Conservation (phyloP, 768 basidiomycete species). For the Favolaschia claudopus region DNA sequence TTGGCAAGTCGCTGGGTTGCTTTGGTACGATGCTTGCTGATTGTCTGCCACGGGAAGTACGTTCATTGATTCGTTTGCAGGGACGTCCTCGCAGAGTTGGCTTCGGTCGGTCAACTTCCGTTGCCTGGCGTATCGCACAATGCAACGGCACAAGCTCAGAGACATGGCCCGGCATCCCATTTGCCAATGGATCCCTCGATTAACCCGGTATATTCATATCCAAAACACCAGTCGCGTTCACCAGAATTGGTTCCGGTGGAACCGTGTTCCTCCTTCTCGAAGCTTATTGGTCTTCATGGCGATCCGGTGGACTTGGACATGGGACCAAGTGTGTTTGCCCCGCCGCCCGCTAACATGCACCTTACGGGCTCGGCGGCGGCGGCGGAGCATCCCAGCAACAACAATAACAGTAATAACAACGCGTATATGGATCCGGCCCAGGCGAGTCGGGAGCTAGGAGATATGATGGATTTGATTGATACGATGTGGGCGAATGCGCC, state of each 20-base stretch:
- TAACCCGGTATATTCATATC: no score
- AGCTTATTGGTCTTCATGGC: background rate
- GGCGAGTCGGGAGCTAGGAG: background rate
- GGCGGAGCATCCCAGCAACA: background rate
- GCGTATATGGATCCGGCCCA: background rate
- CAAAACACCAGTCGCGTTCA: no score
- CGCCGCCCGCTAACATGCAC: background rate
- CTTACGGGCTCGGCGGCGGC: background rate
- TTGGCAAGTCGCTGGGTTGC: conserved; percentile 49
- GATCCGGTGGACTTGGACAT: background rate
- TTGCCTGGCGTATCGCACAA: no score
- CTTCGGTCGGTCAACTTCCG: conserved; percentile 14
- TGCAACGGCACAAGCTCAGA: no score
- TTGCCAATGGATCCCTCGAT: background rate
- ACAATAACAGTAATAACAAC: no score
- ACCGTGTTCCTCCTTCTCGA: conserved; percentile 1
- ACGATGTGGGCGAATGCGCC: conserved; percentile 21
- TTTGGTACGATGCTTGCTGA: conserved; percentile 31
- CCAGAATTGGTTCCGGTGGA: no score
- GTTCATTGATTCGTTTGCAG: background rate
- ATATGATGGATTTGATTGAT: conserved; percentile 16
- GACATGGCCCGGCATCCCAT: background rate
- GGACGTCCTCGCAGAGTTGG: conserved; percentile 31
- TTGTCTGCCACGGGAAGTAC: no score
- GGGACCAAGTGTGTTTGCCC: conserved; percentile 11